Evolutionary conservation across 31 red algal species (phyloP).

Genomic region (Bonnemaisonia californica): DNA sequence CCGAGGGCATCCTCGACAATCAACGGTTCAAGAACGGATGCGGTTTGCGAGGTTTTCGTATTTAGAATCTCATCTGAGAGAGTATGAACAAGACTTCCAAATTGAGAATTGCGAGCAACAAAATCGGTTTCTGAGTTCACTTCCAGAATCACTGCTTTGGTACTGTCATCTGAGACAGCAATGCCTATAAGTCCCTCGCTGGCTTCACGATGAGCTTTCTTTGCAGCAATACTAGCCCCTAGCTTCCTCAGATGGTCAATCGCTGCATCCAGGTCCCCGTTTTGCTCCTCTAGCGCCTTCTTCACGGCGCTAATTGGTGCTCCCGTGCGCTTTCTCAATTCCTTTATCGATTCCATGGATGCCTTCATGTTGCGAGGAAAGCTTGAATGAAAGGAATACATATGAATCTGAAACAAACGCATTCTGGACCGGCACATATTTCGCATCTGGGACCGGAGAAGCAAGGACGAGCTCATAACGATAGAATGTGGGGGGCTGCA

Average conservation of each 20-base stretch:
- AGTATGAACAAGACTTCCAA: conserved; percentile 38
- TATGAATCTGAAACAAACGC: background rate
- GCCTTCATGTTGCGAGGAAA: background rate
- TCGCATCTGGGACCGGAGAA: no score
- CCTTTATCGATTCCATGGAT: conserved; percentile 37
- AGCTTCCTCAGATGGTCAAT: conserved; percentile 68
- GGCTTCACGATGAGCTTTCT: conserved; percentile 64
- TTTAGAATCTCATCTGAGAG: conserved; percentile 14
- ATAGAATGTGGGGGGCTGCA: no score
- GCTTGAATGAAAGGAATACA: background rate
- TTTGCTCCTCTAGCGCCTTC: conserved; percentile 64
- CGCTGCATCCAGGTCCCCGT: conserved; percentile 68
- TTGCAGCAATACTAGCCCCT: conserved; percentile 62
- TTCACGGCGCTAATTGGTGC: conserved; percentile 72
- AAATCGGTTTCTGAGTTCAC: conserved; percentile 86
- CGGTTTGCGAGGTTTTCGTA: background rate
- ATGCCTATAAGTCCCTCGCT: conserved; percentile 65
- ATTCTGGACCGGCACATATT: no score
- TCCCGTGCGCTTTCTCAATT: conserved; percentile 44
- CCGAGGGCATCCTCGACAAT: conserved; percentile 12
- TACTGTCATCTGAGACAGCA: conserved; percentile 28
- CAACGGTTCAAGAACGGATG: background rate
- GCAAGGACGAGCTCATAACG: no score
- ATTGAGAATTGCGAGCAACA: conserved; percentile 72
- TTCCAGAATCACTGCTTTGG: conserved; percentile 56